These are phyloP conservation scores for Penicillium nordicum DNA, from an alignment of 2,329 filamentous ascomycete genomes.

Conservation along the genomic window DNA sequence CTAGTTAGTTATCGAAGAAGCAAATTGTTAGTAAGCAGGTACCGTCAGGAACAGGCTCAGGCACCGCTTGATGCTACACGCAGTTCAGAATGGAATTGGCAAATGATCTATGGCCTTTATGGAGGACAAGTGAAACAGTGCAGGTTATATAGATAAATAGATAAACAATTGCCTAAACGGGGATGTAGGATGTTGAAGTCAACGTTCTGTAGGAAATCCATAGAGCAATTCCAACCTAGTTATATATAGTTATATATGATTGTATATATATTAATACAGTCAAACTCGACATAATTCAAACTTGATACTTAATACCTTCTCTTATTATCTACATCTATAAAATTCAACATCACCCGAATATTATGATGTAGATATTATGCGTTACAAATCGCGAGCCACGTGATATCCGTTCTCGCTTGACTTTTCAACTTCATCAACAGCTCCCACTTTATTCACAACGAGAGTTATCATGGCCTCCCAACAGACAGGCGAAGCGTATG, in stretches of 20 bases:
- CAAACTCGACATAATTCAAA: neutral
- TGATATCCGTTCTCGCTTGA: conserved; percentile 15
- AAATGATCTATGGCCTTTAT: neutral
- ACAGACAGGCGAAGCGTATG: conserved; percentile 54
- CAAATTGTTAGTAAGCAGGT: neutral
- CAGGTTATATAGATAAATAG: neutral
- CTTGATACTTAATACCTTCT: too few relatives aligned
- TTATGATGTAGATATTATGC: neutral
- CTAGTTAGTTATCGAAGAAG: neutral
- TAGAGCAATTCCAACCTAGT: neutral
- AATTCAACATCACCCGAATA: neutral
- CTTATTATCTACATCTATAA: neutral
- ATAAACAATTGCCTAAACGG: neutral
- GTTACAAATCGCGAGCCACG: conserved; percentile 11
- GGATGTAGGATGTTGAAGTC: neutral
- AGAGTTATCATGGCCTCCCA: conserved; percentile 12
- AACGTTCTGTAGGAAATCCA: neutral
- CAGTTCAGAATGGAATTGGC: neutral
- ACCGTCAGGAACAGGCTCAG: conserved; percentile 1
- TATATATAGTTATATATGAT: too few relatives aligned
- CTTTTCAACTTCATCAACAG: conserved; percentile 1
- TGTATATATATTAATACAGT: neutral
- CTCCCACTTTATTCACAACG: conserved; percentile 2
- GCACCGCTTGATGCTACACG: neutral
- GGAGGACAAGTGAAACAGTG: neutral